Evolutionary conservation across 2,329 filamentous ascomycete genomes (phyloP).

Genomic region (Aspergillus hiratsukae): DNA sequence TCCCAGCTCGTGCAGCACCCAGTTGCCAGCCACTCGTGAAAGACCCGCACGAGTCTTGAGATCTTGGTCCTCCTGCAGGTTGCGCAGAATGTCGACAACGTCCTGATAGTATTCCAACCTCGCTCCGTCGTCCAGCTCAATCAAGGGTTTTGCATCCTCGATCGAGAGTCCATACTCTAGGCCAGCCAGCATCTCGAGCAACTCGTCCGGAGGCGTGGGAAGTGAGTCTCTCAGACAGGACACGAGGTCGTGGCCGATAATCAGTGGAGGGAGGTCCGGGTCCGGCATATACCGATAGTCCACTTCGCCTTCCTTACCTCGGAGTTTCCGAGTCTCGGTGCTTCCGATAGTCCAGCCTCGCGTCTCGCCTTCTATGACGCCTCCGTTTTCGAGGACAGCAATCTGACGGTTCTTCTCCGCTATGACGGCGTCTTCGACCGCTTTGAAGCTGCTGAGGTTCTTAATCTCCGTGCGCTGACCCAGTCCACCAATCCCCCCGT

Average conservation of each 20-base stretch:
- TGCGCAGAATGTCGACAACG: conserved; percentile 36
- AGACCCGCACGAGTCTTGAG: conserved; percentile 28
- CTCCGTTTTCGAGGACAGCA: conserved; percentile 68
- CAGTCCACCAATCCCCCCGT: conserved; percentile 58
- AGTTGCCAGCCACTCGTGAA: conserved; percentile 55
- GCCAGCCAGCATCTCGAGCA: conserved; percentile 59
- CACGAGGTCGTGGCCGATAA: conserved; percentile 69
- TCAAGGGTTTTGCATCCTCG: conserved; percentile 79
- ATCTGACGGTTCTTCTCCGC: conserved; percentile 91
- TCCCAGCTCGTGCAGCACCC: conserved; percentile 72
- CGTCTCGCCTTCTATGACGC: conserved; percentile 76
- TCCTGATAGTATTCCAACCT: conserved; percentile 72
- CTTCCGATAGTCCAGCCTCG: conserved; percentile 86
- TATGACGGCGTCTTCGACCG: conserved; percentile 89
- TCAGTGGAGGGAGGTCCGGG: conserved; percentile 76
- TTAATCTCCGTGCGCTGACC: conserved; percentile 96
- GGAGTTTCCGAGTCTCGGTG: conserved; percentile 72
- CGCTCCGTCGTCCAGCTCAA: conserved; percentile 71
- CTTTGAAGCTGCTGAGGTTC: conserved; percentile 90
- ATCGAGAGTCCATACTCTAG: conserved; percentile 62
- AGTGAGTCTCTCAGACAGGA: conserved; percentile 58
- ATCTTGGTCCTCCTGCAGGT: conserved; percentile 23
- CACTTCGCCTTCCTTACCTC: conserved; percentile 93
- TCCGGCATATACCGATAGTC: conserved; percentile 99
- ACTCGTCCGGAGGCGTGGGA: conserved; percentile 67